Evolutionary conservation across 176 grass and related monocot species (phyloP).

Genomic region (Dendrocalamus sinicus): DNA sequence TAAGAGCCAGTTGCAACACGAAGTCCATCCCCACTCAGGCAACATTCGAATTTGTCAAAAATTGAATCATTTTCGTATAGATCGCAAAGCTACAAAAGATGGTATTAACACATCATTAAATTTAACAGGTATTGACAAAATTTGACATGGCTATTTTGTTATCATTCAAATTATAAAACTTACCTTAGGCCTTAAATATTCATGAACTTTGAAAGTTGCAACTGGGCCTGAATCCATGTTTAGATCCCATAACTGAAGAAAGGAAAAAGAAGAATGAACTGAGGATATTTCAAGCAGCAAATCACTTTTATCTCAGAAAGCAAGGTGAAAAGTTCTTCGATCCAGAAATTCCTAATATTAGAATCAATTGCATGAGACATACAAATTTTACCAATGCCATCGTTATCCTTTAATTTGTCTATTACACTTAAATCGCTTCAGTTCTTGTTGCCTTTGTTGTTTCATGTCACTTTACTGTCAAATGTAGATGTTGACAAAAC

Average conservation of each 20-base stretch:
- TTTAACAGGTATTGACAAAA: constrained; percentile 17
- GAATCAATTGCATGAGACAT: constrained; percentile 16
- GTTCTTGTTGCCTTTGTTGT: neutral
- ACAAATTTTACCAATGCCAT: neutral
- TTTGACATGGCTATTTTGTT: constrained; percentile 14
- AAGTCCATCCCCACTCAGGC: constrained; percentile 73
- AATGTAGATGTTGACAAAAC: constrained; percentile 13
- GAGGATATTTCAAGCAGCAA: constrained; percentile 26
- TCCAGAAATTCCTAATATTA: constrained; percentile 25
- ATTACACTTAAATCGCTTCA: neutral
- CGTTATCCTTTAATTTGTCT: neutral
- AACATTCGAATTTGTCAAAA: constrained; percentile 94
- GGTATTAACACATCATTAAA: constrained; percentile 31
- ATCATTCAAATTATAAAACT: constrained; percentile 40
- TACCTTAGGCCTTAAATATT: constrained; percentile 93
- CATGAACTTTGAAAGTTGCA: constrained; percentile 86
- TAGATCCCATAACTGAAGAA: constrained; percentile 85
- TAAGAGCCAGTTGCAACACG: constrained; percentile 85
- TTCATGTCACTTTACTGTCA: constrained; percentile 1
- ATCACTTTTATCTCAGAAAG: constrained; percentile 15
- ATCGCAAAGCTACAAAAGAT: constrained; percentile 75
- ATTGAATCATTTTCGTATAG: constrained; percentile 91
- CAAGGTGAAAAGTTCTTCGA: constrained; percentile 17
- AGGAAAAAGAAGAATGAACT: neutral
- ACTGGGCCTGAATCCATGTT: constrained; percentile 92